Conservation (phyloP, 768 basidiomycete species). For the Dentipellis fragilis region DNA sequence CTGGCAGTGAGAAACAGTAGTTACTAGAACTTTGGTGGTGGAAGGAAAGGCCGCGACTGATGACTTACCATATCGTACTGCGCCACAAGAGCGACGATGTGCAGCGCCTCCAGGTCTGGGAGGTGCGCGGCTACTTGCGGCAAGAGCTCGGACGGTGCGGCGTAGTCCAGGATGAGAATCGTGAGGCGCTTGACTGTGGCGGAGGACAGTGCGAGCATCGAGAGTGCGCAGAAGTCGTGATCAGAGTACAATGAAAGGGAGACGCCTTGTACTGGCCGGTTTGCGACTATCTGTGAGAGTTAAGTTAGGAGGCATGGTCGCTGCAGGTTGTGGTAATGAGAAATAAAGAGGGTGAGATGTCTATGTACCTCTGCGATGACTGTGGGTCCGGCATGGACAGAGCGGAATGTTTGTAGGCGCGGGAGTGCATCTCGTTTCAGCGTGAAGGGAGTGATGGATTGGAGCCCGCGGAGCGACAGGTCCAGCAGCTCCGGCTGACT, state of each 20-base stretch:
- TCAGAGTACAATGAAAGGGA: constrained; percentile 43
- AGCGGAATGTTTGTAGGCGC: constrained; percentile 37
- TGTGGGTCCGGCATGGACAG: constrained; percentile 39
- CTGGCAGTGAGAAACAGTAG: neutral
- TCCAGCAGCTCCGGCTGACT: constrained; percentile 38
- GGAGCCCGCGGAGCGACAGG: constrained; percentile 46
- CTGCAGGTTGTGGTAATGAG: too few species aligned
- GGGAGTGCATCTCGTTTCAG: constrained; percentile 36
- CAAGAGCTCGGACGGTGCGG: constrained; percentile 33
- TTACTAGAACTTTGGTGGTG: too few species aligned
- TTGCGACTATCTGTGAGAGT: constrained; percentile 28
- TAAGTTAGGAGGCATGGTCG: too few species aligned
- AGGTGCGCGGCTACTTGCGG: constrained; percentile 37
- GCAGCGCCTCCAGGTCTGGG: constrained; percentile 45
- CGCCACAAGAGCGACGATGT: constrained; percentile 46
- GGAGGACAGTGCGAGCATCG: constrained; percentile 30
- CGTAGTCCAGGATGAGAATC: constrained; percentile 46
- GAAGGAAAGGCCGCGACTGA: constrained; percentile 21
- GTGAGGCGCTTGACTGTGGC: constrained; percentile 39
- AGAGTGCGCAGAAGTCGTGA: constrained; percentile 29
- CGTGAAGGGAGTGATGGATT: constrained; percentile 22
- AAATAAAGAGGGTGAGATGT: too few species aligned
- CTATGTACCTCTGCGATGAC: constrained; percentile 22
- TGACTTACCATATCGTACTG: constrained; percentile 37
- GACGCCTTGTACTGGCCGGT: constrained; percentile 38